Conservation (phyloP, 352 stramenopile genomes). For the Phytophthora ramorum region DNA sequence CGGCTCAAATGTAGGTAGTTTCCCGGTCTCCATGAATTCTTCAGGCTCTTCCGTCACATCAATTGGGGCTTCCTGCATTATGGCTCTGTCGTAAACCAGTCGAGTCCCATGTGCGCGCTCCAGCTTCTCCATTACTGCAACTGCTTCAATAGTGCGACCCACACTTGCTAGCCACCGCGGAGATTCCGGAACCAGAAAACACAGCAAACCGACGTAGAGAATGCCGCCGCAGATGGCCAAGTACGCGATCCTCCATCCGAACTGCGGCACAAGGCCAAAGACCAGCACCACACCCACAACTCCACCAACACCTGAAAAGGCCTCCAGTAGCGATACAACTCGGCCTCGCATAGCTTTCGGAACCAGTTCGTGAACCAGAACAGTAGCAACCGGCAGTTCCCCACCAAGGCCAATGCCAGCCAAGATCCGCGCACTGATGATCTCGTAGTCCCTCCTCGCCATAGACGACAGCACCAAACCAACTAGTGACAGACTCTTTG, state of each 20-base stretch:
- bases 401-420: conserved; percentile 47
- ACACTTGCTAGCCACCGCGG: conserved; percentile 50
- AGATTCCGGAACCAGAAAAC: conserved; percentile 44
- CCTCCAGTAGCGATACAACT: conserved; percentile 44
- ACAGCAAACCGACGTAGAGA: conserved; percentile 30
- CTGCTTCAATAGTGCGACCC: conserved; percentile 36
- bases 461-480: conserved; percentile 36
- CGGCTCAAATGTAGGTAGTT: neutral
- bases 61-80: neutral
- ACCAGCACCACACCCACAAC: conserved; percentile 42
- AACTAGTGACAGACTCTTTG: conserved; percentile 40
- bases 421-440: conserved; percentile 43
- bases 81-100: neutral
- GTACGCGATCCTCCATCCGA: conserved; percentile 49
- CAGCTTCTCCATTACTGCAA: conserved; percentile 26
- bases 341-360: conserved; percentile 38
- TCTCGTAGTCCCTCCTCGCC: conserved; percentile 24
- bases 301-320: conserved; percentile 47
- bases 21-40: neutral
- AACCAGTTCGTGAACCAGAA: conserved; percentile 46
- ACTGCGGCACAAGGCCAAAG: conserved; percentile 29
- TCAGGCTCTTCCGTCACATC: conserved; percentile 6
- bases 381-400: conserved; percentile 38
- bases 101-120: conserved; percentile 10
- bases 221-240: conserved; percentile 28